Base-by-base conservation (phyloP, 108 stramenopile species). In the Conticribra weissflogii region DNA sequence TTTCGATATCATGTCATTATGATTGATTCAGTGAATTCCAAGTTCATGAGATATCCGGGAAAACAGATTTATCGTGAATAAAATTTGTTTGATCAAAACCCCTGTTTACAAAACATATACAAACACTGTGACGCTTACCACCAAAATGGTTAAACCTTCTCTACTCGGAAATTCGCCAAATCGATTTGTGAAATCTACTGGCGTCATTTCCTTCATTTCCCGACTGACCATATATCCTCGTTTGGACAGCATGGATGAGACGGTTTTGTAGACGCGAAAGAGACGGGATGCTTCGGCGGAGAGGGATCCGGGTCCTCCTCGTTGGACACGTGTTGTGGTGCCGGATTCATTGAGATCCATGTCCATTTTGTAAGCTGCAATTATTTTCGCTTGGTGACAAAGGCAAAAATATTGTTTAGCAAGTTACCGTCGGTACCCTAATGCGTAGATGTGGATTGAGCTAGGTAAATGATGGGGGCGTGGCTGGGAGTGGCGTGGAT, bases 211-310 rank as follows among this genome's bases (percentile, higher is more conserved):
- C 54, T 86, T 81, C 82, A 92, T 81, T 45, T 85, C 88, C 51
- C 81, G 79, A 52, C 89, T 86, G 54, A 98, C 91, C 86, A 95
- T 88, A 77, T 98, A 98, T 1, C 92, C 92, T 21, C 97, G 76
- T 69, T 95, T 94, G 30, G 81, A 69, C 51, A 98, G 75, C 94
- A 98, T 96, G 68, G 92, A 85, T 32, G 87, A 72, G 23, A 96
- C 82, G 8, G 96, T 96, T 55, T 93, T 89, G 67, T 96, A 95
- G 22, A 93, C 95, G 34, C 97, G 97, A 72, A 95, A 96, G 53
- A 98, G 84, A 32, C 91, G 88, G 18, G 95, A 89, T 31, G 95
- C 94, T 53, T 92, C 91, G 3, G 89, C 78, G 5, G 73, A 75
- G 18, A 83, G 78, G n/a, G 72, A 72, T 48, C 68, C 74, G 14